Base-by-base conservation (phyloP, 129 eudicot species). In the Escallonia herrerae region DNA sequence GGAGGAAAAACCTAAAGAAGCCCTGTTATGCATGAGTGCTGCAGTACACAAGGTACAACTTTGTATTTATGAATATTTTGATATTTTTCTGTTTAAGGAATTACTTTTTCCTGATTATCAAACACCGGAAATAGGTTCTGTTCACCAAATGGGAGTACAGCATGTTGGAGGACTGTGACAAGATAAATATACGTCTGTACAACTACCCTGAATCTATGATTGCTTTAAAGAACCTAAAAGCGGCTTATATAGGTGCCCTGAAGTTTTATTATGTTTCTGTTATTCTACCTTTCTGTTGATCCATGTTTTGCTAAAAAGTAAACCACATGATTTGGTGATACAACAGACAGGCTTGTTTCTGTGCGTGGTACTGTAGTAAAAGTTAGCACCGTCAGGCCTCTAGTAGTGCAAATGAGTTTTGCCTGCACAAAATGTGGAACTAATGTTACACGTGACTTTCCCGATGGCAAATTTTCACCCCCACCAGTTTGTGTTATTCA, bases 401-500 rank as follows among this genome's bases (percentile, higher is more conserved):
- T 93, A 73, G 99, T 93, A 60, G 65, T 84, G 40, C 96, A 78
- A 59, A 86, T 93, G 96, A 78, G 65, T 63, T 93, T 93, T 75
- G 62, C 74, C 14, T 93, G 99, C 73, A 62, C 79, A 8, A 84
- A 81, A 71, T 93, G 99, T 78, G 95, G 93, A 75, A 81, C 96
- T n/a, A 73, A 54, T 56, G 83, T 82, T 62, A 48, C 51, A 9
- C 77, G 96, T 72, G 85, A 80, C 68, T 93, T 93, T 68, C 99
- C 99, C n/a, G 95, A 84, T 72, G 96, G 99, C 66, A 93, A 93
- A 65, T 93, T 83, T 71, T 88, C 95, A 49, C 96, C 99, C 55
- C 99, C 99, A 48, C 64, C 82, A 5, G 61, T 49, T 51, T 93
- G 99, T 76, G 81, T 51, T 44, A 69, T 83, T 65, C 85, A 76